phyloP scores from a whole-genome alignment of 2,329 filamentous ascomycete species.

The Epichloe coenophiala region DNA sequence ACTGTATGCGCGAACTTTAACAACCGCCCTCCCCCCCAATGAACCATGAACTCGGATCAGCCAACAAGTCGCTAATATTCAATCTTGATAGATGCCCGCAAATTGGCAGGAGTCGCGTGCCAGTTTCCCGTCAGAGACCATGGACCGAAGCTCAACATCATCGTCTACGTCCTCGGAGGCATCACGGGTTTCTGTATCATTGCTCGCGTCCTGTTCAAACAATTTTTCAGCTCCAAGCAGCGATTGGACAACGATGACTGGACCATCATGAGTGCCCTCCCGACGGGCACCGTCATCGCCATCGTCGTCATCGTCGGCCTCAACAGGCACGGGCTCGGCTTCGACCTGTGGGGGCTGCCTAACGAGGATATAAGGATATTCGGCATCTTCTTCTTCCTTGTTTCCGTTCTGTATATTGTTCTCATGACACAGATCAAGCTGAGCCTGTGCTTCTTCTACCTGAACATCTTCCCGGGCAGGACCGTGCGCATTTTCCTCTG shows the following conservation, averaged over 20 bases:
- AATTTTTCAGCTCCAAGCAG: slow-evolving; percentile 14
- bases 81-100: neutral
- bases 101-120: neutral
- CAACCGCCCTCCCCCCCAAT: neutral
- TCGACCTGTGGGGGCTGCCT: neutral
- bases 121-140: neutral
- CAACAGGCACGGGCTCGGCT: slow-evolving; percentile 14
- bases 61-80: no score
- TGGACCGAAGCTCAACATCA: neutral
- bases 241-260: slow-evolving; percentile 20
- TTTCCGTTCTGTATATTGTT: slow-evolving; percentile 24
- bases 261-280: slow-evolving; percentile 12
- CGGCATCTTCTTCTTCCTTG: slow-evolving; percentile 20
- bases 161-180: slow-evolving; percentile 5
- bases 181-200: slow-evolving; percentile 7
- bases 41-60: neutral
- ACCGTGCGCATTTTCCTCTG: slow-evolving; percentile 19
- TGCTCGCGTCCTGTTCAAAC: slow-evolving; percentile 11
- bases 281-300: slow-evolving; percentile 9
- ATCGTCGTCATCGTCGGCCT: slow-evolving; percentile 11
- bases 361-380: slow-evolving; percentile 10
- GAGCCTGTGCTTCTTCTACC: slow-evolving; percentile 28
- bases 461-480: slow-evolving; percentile 25
- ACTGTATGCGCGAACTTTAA: neutral
- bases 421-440: slow-evolving; percentile 25